Conservation (phyloP, 2,329 filamentous ascomycete species). For the Monosporascus sp. region DNA sequence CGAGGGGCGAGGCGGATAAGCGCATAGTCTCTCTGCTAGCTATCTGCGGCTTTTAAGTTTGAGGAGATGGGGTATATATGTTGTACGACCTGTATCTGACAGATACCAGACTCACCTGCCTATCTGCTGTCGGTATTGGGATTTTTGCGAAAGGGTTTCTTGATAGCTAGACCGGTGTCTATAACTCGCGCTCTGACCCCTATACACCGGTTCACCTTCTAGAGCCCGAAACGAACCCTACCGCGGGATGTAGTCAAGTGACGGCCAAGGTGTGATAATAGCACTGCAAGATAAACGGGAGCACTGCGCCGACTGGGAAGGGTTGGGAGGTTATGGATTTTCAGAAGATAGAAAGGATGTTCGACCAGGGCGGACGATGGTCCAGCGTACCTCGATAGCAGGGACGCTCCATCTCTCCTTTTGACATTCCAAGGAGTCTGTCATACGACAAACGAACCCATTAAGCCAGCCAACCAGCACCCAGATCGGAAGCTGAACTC, state of each 20-base stretch:
- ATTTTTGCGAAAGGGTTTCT: too few relatives aligned
- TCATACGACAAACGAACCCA: neutral
- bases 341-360: neutral
- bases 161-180: too few relatives aligned
- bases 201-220: too few relatives aligned
- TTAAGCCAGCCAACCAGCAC: neutral
- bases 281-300: neutral
- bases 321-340: neutral
- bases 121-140: too few relatives aligned
- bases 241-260: neutral
- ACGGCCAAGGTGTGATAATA: neutral
- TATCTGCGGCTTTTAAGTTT: too few relatives aligned
- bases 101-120: too few relatives aligned
- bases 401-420: neutral
- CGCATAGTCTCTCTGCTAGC: too few relatives aligned
- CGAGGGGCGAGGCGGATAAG: too few relatives aligned
- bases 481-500: neutral
- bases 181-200: too few relatives aligned
- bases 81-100: too few relatives aligned
- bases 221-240: too few relatives aligned
- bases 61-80: too few relatives aligned
- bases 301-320: neutral
- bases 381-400: neutral
- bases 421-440: neutral
- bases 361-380: neutral